Evolutionary conservation across 2,329 filamentous ascomycete species (phyloP), one percentile per base, ranked within the genome.

Genomic region (Ophiostoma fasciatum): DNA sequence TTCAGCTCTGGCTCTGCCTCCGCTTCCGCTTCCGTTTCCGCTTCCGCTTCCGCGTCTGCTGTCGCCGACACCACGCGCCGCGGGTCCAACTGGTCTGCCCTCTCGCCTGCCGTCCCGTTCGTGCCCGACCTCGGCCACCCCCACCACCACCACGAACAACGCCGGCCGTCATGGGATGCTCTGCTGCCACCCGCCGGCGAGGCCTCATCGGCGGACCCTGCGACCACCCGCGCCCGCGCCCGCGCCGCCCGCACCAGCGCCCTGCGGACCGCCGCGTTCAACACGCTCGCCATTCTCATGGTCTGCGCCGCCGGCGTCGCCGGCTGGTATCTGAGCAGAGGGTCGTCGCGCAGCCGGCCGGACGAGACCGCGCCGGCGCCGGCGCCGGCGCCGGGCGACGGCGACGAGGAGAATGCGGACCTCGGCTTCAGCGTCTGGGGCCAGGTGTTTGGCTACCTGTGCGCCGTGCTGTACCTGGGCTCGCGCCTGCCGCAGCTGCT

Each of bases 371-470:
- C 5, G 66, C 80, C 12, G 55, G 42, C 42, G 46, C 42, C 42
- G 48, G 23, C 44, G 21, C 47, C 44, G 26, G 30, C 28, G 1
- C 6, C 31, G 5, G 30, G 14, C 20, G 25, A n/a, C 13, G 18
- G 3, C 15, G 31, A 33, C n/a, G 37, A 20, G 19, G 35, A 30
- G 26, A 57, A 59, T 25, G 59, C 66, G 30, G 54, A 62, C 2
- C 67, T 84, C 9, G 57, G 64, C 2, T 82, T 94, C 58, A 84
- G 78, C 48, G 50, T 76, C 21, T 73, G 76, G 58, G 90, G 90
- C 34, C 90, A 98, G 52, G 62, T 93, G 32, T 96, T 94, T 49
- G 90, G 90, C 26, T 96, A 93, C 59, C 67, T 96, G 32, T 96
- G 88, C 59, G 85, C 90, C 3, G 64, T 74, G 1, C 66, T 94